These are phyloP conservation scores for Calophaca sinica DNA, from an alignment of 306 rosid genomes.

Conservation along the genomic window DNA sequence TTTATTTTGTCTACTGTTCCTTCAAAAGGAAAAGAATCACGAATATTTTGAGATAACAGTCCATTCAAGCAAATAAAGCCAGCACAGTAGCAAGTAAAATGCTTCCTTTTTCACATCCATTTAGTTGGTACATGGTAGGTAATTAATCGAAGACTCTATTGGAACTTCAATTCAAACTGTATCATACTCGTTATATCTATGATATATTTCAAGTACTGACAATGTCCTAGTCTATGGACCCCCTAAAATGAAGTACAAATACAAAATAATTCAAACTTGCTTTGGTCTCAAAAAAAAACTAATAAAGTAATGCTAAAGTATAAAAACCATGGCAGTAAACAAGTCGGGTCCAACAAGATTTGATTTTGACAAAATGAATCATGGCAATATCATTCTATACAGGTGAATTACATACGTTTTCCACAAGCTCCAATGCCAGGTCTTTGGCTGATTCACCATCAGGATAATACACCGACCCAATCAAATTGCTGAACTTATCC, in stretches of 20 bases:
- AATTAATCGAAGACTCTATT: neutral
- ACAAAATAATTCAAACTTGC: constrained; percentile 24
- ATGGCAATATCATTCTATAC: constrained; percentile 25
- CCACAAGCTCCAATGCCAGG: constrained; percentile 91
- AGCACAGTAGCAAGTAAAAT: constrained; percentile 22
- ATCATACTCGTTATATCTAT: neutral
- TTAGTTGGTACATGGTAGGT: neutral
- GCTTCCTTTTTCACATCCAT: constrained; percentile 22
- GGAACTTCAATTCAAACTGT: constrained; percentile 9
- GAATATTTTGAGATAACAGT: neutral
- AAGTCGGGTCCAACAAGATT: constrained; percentile 3
- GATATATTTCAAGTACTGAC: neutral
- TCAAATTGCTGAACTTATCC: constrained; percentile 95
- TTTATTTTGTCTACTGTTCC: neutral
- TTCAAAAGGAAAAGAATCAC: neutral
- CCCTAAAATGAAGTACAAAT: constrained; percentile 15
- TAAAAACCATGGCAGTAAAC: constrained; percentile 29
- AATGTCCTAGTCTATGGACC: constrained; percentile 10
- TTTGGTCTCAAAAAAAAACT: constrained; percentile 37
- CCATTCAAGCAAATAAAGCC: constrained; percentile 32
- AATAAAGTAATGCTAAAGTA: neutral
- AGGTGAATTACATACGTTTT: constrained; percentile 64
- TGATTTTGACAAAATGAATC: constrained; percentile 21
- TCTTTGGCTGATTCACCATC: constrained; percentile 96
- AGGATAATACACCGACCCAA: constrained; percentile 92